A percentile compares a stretch with the other conserved stretches of the same genome.
Conservation (phyloP, 176 grass and related monocot species). For the Ananas comosus region DNA sequence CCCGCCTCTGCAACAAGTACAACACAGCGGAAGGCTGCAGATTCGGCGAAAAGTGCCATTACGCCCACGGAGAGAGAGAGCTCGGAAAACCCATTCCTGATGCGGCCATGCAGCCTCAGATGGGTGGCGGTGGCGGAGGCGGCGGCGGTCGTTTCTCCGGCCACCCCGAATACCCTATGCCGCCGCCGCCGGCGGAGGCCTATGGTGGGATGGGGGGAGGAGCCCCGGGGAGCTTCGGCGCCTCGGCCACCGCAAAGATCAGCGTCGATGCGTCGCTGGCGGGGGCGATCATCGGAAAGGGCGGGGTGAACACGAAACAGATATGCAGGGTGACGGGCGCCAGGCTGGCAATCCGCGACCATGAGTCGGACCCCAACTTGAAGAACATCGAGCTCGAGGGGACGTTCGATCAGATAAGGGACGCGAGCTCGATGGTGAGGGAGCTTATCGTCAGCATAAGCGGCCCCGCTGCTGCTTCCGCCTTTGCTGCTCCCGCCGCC, state of each 20-base stretch:
- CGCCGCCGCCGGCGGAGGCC: too few species aligned
- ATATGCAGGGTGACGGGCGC: conserved; percentile 66
- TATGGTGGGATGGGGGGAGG: background rate
- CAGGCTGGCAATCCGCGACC: conserved; percentile 69
- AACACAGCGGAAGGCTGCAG: conserved; percentile 76
- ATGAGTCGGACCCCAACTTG: conserved; percentile 52
- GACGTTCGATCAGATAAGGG: conserved; percentile 87
- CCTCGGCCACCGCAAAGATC: conserved; percentile 79
- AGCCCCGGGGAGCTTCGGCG: conserved; percentile 57
- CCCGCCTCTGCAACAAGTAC: conserved; percentile 84
- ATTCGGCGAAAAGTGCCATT: conserved; percentile 80
- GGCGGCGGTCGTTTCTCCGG: conserved; percentile 27
- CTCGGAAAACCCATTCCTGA: conserved; percentile 44
- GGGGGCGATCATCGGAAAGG: conserved; percentile 85
- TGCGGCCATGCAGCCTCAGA: conserved; percentile 32
- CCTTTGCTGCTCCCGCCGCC: conserved; percentile 4
- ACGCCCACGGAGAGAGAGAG: conserved; percentile 71
- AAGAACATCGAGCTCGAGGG: conserved; percentile 95
- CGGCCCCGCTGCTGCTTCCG: background rate
- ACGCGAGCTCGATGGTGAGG: conserved; percentile 69
- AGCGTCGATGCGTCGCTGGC: conserved; percentile 81
- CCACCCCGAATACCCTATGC: conserved; percentile 14
- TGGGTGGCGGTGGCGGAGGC: conserved; percentile 40
- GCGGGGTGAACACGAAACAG: conserved; percentile 84
- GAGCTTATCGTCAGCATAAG: conserved; percentile 68